Base-by-base conservation (phyloP, 140 eudicot genomes). In the Bidens hawaiensis region DNA sequence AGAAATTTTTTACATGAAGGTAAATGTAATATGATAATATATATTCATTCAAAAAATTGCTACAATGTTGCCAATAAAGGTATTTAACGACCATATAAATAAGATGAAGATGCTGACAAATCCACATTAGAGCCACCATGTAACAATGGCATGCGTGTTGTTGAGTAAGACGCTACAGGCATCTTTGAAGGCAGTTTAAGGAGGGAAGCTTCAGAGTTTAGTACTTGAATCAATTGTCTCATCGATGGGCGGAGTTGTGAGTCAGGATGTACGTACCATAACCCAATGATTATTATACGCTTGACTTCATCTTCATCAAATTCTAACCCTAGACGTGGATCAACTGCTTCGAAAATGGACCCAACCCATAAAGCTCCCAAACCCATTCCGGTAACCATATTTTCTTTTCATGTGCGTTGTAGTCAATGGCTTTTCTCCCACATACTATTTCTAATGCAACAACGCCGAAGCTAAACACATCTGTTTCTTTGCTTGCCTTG, bases 201-300 rank as follows among this genome's bases (percentile, higher is more conserved):
- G 36, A 52, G 60, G 60, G 38, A 3, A 13, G 38, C 34, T 25
- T 52, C 34, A 1, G 36, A 52, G 60, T 52, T 25, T 0, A 52
- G 36, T 24, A 25, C 60, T 52, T 52, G 60, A 52, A 52, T 52
- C 21, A 52, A 34, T 24, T 52, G 60, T 52, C 60, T 52, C 60
- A 52, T 25, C 0, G 60, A 25, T 14, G 60, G 60, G 2, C 60
- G 60, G 25, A 52, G 38, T 5, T 52, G 25, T 52, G 60, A 52
- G 12, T 52, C 60, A 14, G 60, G 60, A 14, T 52, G 60, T 25
- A 13, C 60, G 4, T 36, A 52, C 60, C 60, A 52, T n/a, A 52
- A 52, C 34, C 60, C 60, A 1, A 52, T 0, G 18, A 52, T 52
- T 36, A 52, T 52, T 36, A 52, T 12, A 25, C 60, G 21, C 5